Conservation (phyloP, 1,284 basidiomycete genomes). For the Naganishia cerealis region DNA sequence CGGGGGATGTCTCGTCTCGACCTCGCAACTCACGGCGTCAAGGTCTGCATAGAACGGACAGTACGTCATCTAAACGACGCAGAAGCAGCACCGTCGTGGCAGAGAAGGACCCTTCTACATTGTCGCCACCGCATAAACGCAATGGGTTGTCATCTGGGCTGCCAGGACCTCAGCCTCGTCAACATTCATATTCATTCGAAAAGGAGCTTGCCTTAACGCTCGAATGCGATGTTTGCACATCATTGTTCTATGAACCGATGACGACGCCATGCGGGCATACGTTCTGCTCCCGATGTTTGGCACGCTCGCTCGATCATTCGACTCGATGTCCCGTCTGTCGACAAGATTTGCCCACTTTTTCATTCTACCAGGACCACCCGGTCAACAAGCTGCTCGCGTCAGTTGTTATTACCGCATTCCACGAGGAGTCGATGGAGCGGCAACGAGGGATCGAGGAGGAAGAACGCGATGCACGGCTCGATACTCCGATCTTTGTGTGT, state of each 20-base stretch:
- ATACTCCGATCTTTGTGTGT: slow-evolving; percentile 88
- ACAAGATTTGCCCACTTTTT: slow-evolving; percentile 68
- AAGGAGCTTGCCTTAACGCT: slow-evolving; percentile 73
- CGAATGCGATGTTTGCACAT: slow-evolving; percentile 87
- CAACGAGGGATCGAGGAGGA: slow-evolving; percentile 67
- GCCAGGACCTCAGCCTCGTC: not conserved
- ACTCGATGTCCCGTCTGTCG: slow-evolving; percentile 81
- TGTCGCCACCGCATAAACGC: slow-evolving; percentile 24
- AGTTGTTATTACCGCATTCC: slow-evolving; percentile 69
- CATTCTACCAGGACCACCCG: slow-evolving; percentile 73
- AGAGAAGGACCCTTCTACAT: not conserved
- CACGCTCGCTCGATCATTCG: slow-evolving; percentile 83
- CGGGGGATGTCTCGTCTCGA: slow-evolving; percentile 12
- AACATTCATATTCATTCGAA: slow-evolving; percentile 55
- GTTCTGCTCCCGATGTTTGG: slow-evolving; percentile 83
- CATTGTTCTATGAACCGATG: slow-evolving; percentile 76
- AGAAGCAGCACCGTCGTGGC: slow-evolving; percentile 11
- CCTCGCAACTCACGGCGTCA: slow-evolving; percentile 9
- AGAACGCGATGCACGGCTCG: slow-evolving; percentile 71
- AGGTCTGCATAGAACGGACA: not conserved
- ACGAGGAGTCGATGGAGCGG: slow-evolving; percentile 62
- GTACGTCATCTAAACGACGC: not conserved
- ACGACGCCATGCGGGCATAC: slow-evolving; percentile 89
- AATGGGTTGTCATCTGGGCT: not conserved
- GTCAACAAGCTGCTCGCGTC: slow-evolving; percentile 66